These are phyloP conservation scores for Hymenoscyphus scutula DNA, from an alignment of 2,329 filamentous ascomycete genomes.

Conservation along the genomic window DNA sequence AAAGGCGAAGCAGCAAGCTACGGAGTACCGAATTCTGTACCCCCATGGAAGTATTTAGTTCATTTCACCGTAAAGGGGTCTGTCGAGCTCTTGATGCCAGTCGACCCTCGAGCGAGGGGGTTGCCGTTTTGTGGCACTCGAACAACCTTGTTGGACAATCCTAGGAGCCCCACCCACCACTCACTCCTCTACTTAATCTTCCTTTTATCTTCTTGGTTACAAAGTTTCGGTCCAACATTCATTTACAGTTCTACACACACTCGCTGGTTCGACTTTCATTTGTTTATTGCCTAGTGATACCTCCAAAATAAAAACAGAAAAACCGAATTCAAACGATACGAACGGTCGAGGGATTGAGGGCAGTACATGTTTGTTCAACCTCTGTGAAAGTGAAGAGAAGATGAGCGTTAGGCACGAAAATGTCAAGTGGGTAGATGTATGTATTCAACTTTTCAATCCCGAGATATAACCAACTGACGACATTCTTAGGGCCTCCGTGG, in stretches of 20 bases:
- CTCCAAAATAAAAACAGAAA: background rate
- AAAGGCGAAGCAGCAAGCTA: background rate
- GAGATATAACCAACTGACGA: conserved; percentile 7
- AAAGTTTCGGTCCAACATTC: background rate
- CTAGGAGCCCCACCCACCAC: background rate
- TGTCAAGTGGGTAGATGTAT: conserved; percentile 60
- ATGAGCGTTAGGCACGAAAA: conserved; percentile 40
- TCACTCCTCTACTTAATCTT: conserved; percentile 1
- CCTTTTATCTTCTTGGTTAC: background rate
- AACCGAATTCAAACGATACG: too few species aligned
- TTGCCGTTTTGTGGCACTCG: too few species aligned
- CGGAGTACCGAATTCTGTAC: background rate
- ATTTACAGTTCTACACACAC: background rate
- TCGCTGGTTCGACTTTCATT: background rate
- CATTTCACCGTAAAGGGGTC: background rate
- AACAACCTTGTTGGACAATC: background rate
- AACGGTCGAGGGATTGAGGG: too few species aligned
- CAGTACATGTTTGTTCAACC: background rate
- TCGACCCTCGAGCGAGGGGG: too few species aligned
- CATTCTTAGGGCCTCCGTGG: conserved; percentile 51
- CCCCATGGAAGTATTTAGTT: background rate
- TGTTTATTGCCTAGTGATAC: background rate
- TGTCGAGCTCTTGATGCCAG: conserved; percentile 3
- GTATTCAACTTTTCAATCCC: conserved; percentile 25
- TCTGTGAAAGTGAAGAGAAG: background rate